These are phyloP conservation scores for Phaeomoniella chlamydospora DNA, from an alignment of 2,329 filamentous ascomycete species.

Conservation along the genomic window DNA sequence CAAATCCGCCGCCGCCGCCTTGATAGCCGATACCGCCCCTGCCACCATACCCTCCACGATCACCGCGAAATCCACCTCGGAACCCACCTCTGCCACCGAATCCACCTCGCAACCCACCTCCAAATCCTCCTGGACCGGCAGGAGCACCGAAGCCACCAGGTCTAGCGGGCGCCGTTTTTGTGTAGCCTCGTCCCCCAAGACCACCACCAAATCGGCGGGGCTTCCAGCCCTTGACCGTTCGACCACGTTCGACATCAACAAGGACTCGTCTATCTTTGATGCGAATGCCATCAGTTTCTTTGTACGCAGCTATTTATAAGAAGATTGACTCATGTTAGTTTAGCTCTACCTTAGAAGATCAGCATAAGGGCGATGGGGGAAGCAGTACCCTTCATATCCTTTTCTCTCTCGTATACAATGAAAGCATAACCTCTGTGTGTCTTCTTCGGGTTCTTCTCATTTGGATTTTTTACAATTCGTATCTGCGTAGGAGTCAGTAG, in stretches of 20 bases:
- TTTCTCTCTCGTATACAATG: conserved; percentile 90
- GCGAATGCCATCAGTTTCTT: conserved; percentile 69
- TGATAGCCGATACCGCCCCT: conserved; percentile 42
- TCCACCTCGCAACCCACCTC: conserved; percentile 38
- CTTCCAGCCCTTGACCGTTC: conserved; percentile 87
- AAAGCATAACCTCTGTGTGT: conserved; percentile 86
- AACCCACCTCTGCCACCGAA: conserved; percentile 38
- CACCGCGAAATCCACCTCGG: conserved; percentile 36
- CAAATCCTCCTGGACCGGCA: conserved; percentile 39
- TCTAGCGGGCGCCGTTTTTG: conserved; percentile 60
- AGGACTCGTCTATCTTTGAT: conserved; percentile 88
- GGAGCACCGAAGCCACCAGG: conserved; percentile 51
- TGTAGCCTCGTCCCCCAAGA: conserved; percentile 83
- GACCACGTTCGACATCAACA: conserved; percentile 90
- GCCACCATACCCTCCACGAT: conserved; percentile 31
- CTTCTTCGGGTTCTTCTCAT: conserved; percentile 68
- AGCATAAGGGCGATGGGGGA: conserved; percentile 16
- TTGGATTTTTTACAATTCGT: conserved; percentile 68
- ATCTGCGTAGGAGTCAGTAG: conserved; percentile 44
- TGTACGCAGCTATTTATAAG: conserved; percentile 70
- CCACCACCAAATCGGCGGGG: conserved; percentile 85
- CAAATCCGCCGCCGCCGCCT: conserved; percentile 38
- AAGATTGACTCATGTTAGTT: conserved; percentile 21
- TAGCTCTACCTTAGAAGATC: conserved; percentile 5
- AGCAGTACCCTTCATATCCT: conserved; percentile 93